These are phyloP conservation scores for Phyllosticta paracitricarpa DNA, from an alignment of 2,329 filamentous ascomycete species.

Conservation along the genomic window DNA sequence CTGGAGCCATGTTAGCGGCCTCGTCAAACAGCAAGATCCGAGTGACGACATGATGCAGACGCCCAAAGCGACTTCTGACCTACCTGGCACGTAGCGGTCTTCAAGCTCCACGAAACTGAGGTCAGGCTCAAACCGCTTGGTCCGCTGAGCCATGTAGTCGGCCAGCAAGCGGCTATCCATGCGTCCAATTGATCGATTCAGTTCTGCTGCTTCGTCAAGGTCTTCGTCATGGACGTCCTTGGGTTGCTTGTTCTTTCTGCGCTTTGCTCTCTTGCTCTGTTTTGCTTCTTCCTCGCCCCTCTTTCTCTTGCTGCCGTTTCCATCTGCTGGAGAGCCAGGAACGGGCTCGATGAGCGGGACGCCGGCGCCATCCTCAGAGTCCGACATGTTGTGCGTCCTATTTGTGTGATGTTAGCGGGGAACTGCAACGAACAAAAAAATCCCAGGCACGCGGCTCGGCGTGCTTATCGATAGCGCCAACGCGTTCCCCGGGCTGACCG, in stretches of 20 bases:
- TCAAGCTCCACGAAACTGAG: slow-evolving; percentile 75
- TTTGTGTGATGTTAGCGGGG: slow-evolving; percentile 14
- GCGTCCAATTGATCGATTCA: slow-evolving; percentile 70
- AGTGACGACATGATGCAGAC: slow-evolving; percentile 8
- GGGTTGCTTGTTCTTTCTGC: slow-evolving; percentile 48
- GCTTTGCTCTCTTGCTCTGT: slow-evolving; percentile 34
- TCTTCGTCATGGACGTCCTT: slow-evolving; percentile 55
- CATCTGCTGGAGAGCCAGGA: slow-evolving; percentile 18
- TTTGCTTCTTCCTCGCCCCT: slow-evolving; percentile 20
- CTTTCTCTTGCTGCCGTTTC: slow-evolving; percentile 31
- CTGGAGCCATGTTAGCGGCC: slow-evolving; percentile 32
- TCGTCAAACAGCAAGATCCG: neutral
- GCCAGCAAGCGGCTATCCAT: slow-evolving; percentile 79
- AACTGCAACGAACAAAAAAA: neutral
- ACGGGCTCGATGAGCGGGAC: slow-evolving; percentile 36
- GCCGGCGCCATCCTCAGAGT: slow-evolving; percentile 33
- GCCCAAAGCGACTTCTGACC: slow-evolving; percentile 14
- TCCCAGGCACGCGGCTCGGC: neutral
- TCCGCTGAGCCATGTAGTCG: slow-evolving; percentile 74
- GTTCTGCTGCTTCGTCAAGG: slow-evolving; percentile 38
- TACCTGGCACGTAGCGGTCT: slow-evolving; percentile 72
- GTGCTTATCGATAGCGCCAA: slow-evolving; percentile 9
- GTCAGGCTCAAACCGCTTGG: slow-evolving; percentile 67
- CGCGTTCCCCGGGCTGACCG: slow-evolving; percentile 3
- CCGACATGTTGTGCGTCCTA: slow-evolving; percentile 30